A percentile compares a stretch with the other conserved stretches of the same genome.
Conservation (phyloP, 2,329 filamentous ascomycete genomes). For the Leptographium galeiforme region DNA sequence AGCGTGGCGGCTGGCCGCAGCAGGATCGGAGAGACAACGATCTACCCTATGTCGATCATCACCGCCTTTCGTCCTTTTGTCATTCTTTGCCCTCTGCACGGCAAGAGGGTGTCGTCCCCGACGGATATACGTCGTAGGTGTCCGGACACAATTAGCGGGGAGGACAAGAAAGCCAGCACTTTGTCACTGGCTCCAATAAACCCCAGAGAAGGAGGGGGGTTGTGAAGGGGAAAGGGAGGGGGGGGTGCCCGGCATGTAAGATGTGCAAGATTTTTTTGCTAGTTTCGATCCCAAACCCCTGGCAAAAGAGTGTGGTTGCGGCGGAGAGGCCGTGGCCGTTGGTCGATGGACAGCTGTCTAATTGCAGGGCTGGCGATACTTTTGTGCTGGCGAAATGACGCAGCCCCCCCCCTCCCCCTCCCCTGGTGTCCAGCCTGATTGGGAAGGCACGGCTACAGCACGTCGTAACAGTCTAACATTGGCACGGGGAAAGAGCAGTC, state of each 20-base stretch:
- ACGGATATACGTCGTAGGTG: too few relatives aligned
- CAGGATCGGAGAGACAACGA: neutral
- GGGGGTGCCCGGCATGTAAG: conserved; percentile 17
- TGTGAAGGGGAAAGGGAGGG: too few relatives aligned
- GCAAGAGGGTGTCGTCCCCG: neutral
- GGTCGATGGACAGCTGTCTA: too few relatives aligned
- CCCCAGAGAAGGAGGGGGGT: conserved; percentile 16
- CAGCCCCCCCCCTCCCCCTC: neutral
- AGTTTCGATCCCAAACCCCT: conserved; percentile 20
- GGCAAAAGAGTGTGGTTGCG: conserved; percentile 11
- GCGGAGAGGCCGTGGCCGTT: too few relatives aligned
- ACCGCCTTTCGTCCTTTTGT: neutral
- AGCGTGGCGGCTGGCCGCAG: neutral
- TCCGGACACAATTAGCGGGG: neutral
- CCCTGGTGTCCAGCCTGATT: neutral
- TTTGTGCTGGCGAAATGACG: neutral
- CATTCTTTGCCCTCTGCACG: neutral
- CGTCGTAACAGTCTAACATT: neutral
- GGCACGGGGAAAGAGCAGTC: neutral
- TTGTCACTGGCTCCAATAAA: conserved; percentile 13
- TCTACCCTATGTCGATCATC: neutral
- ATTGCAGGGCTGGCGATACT: neutral
- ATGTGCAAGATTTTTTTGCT: conserved; percentile 8
- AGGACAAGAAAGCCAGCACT: neutral
- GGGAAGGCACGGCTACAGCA: neutral